Conservation (phyloP, 73 alveolate genomes). For the Urostyla sp. region DNA sequence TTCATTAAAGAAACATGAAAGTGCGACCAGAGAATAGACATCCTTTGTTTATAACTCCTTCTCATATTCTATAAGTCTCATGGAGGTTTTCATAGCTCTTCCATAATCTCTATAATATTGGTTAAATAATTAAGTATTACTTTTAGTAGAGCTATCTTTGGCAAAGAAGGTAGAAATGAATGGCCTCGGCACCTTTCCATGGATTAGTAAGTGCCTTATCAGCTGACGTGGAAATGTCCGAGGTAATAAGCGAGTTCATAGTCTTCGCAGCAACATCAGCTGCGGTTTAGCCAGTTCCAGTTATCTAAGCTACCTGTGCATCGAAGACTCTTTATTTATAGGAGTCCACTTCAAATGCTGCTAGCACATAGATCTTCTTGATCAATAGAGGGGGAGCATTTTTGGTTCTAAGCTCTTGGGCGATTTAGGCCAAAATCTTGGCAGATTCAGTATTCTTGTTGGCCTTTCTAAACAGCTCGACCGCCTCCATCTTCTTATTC, state of each 20-base stretch:
- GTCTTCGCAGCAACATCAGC: conserved; percentile 92
- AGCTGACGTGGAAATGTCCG: conserved; percentile 89
- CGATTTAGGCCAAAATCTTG: conserved; percentile 89
- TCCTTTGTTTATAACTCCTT: conserved; percentile 93
- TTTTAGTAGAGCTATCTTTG: conserved; percentile 97
- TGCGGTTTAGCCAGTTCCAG: conserved; percentile 92
- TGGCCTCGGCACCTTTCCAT: conserved; percentile 99
- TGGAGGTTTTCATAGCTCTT: conserved; percentile 96
- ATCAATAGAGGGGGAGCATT: conserved; percentile 94
- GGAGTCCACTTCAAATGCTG: conserved; percentile 97
- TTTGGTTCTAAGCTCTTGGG: conserved; percentile 87
- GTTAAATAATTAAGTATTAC: neutral
- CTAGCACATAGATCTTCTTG: conserved; percentile 96
- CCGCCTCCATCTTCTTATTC: conserved; percentile 99
- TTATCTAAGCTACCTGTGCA: conserved; percentile 91
- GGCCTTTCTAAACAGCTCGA: conserved; percentile 98
- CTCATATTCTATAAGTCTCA: conserved; percentile 96
- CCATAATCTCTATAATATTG: conserved; percentile 72
- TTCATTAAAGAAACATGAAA: conserved; percentile 92
- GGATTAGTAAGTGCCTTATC: conserved; percentile 97
- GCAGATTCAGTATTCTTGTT: conserved; percentile 99
- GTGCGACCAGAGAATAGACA: conserved; percentile 94
- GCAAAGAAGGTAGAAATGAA: conserved; percentile 97
- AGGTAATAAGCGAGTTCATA: conserved; percentile 91
- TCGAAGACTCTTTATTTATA: conserved; percentile 96